Evolutionary conservation across 1,284 basidiomycete species (phyloP), one percentile per base, ranked within the genome.

Genomic region (Ustilago vetiveriae): DNA sequence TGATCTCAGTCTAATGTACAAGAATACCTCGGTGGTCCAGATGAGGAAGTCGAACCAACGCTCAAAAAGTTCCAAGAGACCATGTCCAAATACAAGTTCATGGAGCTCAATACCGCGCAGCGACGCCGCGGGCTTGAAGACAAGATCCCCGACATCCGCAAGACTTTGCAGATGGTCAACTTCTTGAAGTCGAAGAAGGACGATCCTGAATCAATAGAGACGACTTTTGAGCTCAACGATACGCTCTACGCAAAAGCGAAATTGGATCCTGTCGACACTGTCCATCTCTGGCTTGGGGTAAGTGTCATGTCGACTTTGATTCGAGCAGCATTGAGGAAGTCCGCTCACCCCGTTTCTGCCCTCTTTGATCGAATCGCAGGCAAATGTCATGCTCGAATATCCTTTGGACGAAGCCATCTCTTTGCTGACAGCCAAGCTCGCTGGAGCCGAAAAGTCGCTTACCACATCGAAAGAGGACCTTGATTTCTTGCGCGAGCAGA

Each of bases 41-140:
- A 93, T 43, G 90, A 86, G 1, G 90, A 90, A 52, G 88, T 91
- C 16, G 93, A 96, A 81, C 86, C 85, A 21, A 87, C 90, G 0
- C 85, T 98, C 66, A 90, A 89, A 81, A 86, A 86, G 56, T 92
- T 98, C 79, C 92, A 97, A 81, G 92, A 95, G 84, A 92, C 93
- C 29, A 87, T 95, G 81, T 91, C 92, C 92, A 98, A 98, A 86
- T 98, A 98, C 85, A 90, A 92, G 59, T 96, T 95, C 84, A 98
- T 98, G 95, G 95, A 98, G 78, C 85, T 88, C 30, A 94, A 90
- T 79, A 86, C 95, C 42, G 86, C 89, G 13, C 90, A 93, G 81
- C 87, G 94, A 41, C 86, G 90, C 47, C 86, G 87, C 54, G 89
- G 90, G 2, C 85, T 98, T 6, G 90, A 92, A 74, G 91, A 92